Conservation (phyloP, 169 alveolate species). For the Sarcocystis neurona region DNA sequence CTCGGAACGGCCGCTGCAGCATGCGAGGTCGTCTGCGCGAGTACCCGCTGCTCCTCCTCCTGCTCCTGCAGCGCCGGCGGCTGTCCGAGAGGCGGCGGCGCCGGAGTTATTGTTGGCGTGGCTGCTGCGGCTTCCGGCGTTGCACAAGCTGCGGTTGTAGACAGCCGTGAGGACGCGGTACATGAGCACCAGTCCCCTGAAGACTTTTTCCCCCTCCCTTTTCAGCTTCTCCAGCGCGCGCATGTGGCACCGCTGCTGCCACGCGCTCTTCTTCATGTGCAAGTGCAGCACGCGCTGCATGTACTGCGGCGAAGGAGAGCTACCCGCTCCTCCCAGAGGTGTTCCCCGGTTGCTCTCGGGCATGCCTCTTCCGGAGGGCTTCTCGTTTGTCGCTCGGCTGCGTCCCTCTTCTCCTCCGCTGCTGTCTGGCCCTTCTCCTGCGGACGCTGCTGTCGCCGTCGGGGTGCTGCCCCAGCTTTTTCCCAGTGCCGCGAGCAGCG, state of each 20-base stretch:
- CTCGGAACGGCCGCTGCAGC: neutral
- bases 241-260: neutral
- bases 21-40: neutral
- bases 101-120: neutral
- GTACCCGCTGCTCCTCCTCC: too few relatives aligned
- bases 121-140: neutral
- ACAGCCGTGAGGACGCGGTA: neutral
- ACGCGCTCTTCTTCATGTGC: neutral
- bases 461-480: too few relatives aligned
- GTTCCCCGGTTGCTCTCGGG: too few relatives aligned
- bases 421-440: too few relatives aligned
- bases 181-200: neutral
- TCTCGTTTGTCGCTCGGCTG: too few relatives aligned
- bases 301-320: too few relatives aligned
- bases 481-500: neutral
- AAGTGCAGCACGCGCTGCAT: neutral
- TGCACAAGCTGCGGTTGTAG: neutral
- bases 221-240: constrained; percentile 7
- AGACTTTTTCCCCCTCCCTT: neutral
- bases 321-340: too few relatives aligned
- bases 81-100: too few relatives aligned
- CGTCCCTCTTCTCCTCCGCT: too few relatives aligned
- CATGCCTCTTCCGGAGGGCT: too few relatives aligned
- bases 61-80: too few relatives aligned
- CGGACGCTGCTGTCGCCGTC: too few relatives aligned